Evolutionary conservation across 495 filamentous ascomycete genomes (phyloP).

Genomic region (Neurospora tetrasperma): DNA sequence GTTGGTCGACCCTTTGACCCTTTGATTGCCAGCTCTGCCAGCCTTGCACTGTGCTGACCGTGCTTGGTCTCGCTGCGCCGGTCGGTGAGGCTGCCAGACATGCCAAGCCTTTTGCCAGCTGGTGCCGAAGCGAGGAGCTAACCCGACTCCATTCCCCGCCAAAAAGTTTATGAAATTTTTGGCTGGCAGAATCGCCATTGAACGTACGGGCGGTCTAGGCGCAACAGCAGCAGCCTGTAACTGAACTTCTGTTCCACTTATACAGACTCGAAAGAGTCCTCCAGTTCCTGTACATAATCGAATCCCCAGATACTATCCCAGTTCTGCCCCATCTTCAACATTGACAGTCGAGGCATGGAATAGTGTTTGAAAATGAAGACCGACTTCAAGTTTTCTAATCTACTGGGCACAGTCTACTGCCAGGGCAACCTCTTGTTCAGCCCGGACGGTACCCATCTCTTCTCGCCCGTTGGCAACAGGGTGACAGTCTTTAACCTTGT

Average conservation of each 20-base stretch:
- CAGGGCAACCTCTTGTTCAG: conserved; percentile 95
- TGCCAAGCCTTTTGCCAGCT: not conserved
- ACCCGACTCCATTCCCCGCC: conserved; percentile 25
- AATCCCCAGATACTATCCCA: not conserved
- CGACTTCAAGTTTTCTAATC: conserved; percentile 93
- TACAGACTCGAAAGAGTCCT: not conserved
- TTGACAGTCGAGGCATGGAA: conserved; percentile 6
- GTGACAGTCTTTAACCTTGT: conserved; percentile 93
- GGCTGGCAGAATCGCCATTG: not conserved
- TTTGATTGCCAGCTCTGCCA: not conserved
- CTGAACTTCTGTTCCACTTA: not conserved
- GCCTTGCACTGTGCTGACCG: not conserved
- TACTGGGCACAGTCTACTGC: conserved; percentile 94
- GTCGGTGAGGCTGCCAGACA: not conserved
- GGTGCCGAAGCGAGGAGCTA: conserved; percentile 6
- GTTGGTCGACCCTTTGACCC: not conserved
- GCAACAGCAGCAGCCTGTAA: not conserved
- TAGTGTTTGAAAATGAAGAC: conserved; percentile 69
- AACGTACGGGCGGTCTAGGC: not conserved
- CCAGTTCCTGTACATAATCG: not conserved
- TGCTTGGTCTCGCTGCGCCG: not conserved
- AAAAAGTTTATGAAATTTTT: conserved; percentile 23
- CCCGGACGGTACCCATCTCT: conserved; percentile 87
- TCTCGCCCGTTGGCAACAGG: conserved; percentile 94
- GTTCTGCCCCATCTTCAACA: not conserved